Conservation (phyloP, 2,329 filamentous ascomycete species). For the Hirsutella minnesotensis region DNA sequence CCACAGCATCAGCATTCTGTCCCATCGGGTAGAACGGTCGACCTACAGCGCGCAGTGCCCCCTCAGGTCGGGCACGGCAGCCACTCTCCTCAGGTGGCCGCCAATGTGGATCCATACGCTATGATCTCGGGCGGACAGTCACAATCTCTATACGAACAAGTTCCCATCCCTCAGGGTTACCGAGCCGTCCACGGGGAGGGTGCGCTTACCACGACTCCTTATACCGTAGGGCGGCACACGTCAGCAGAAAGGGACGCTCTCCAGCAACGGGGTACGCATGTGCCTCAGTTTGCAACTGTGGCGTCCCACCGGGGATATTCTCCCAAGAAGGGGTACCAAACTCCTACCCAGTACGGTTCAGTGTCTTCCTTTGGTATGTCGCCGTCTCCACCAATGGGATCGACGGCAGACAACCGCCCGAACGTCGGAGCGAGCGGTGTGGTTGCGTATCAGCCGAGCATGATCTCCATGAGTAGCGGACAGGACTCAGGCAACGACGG, state of each 20-base stretch:
- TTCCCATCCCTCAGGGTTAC: conserved; percentile 26
- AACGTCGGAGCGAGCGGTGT: background rate
- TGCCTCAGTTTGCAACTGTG: background rate
- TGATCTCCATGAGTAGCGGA: background rate
- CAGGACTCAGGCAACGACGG: background rate
- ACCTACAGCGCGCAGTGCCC: background rate
- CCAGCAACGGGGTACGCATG: background rate
- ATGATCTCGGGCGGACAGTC: background rate
- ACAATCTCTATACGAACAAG: conserved; percentile 23
- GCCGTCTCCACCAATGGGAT: conserved; percentile 1
- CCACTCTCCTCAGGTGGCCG: background rate
- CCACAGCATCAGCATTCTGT: background rate
- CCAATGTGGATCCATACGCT: background rate
- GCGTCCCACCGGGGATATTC: conserved; percentile 1
- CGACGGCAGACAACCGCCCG: background rate
- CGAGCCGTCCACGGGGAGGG: conserved; percentile 24
- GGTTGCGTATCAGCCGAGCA: conserved; percentile 1
- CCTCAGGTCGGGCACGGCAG: background rate
- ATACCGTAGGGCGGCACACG: conserved; percentile 11
- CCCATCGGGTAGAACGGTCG: background rate
- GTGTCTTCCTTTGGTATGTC: conserved; percentile 3
- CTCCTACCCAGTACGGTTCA: background rate
- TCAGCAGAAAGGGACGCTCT: background rate
- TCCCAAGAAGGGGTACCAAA: conserved; percentile 3
- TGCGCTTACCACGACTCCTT: conserved; percentile 14